phyloP scores from a whole-genome alignment of 345 rosid genomes.

The Syzygium aromaticum region DNA sequence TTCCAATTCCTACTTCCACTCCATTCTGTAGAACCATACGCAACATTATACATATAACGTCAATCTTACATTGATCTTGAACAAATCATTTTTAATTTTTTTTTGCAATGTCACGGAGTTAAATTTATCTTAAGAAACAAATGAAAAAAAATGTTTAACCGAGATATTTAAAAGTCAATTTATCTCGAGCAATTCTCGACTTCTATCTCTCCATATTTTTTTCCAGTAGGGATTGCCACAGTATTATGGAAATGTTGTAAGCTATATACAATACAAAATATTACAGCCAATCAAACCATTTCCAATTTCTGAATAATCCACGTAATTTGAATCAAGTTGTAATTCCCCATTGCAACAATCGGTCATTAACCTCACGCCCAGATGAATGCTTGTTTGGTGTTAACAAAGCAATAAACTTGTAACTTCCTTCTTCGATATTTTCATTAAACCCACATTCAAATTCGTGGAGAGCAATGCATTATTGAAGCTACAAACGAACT shows the following conservation, averaged over 20 bases:
- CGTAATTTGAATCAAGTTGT: not conserved
- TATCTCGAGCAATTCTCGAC: not conserved
- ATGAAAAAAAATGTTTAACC: not conserved
- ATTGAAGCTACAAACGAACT: not conserved
- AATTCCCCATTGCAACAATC: not conserved
- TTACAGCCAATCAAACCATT: not conserved
- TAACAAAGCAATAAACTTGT: not conserved
- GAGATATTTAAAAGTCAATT: not conserved
- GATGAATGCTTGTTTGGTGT: not conserved
- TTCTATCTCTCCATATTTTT: not conserved
- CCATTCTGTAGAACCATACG: not conserved
- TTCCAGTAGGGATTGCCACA: not conserved
- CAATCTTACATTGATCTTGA: not conserved
- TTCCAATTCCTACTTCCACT: not conserved
- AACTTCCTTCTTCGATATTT: not conserved
- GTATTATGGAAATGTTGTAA: not conserved
- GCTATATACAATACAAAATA: not conserved
- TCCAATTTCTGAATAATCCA: not conserved
- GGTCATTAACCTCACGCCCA: not conserved
- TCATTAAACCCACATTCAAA: not conserved
- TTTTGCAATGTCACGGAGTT: not conserved
- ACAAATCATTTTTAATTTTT: not conserved
- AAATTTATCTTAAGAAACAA: not conserved
- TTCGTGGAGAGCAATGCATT: not conserved
- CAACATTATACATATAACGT: not conserved